Evolutionary conservation across 2,329 filamentous ascomycete genomes (phyloP), one percentile per base, ranked within the genome.

Genomic region (Xylariaceae sp.): DNA sequence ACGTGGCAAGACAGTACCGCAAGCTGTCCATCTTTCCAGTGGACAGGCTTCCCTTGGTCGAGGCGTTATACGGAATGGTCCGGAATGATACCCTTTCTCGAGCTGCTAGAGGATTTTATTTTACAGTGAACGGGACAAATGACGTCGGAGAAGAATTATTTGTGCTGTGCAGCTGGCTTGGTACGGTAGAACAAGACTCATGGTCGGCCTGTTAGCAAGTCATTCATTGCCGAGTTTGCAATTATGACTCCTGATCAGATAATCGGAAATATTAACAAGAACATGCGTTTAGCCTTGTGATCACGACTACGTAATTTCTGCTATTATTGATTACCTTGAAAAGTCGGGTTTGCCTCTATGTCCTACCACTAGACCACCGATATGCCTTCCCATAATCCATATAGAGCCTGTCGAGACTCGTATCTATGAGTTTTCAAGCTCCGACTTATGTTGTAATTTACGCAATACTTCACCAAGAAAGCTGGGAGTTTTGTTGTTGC

Each of bases 21-120:
- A 59, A 61, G 62, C 58, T 60, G 58, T 59, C 50, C 53, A 58
- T 60, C 37, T 33, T 33, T 53, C 53, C 50, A 45, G 61, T 62
- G 58, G 58, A 50, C 63, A 59, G 60, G 56, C 59, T 63, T 58
- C 59, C 56, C 60, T 63, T 52, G 63, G 58, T 65, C 56, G 60
- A 67, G 68, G 66, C 67, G 65, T 69, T 68, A 43, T 58, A 64
- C 63, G 65, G 66, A 67, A 55, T 61, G 64, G 64, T 62, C 64
- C 59, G 64, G 66, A 66, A 69, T 69, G 67, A 71, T 71, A 71
- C 68, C 68, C 57, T 65, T 54, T 58, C 51, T 64, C 62, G 39
- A 48, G 56, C 50, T 58, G 48, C 33, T 46, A 23, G 50, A 57
- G 33, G 56, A 53, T 52, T 56, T 51, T 58, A 11, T 35, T 50